A percentile compares a stretch with the other conserved stretches of the same genome.
These are phyloP conservation scores for Albifimbria verrucaria DNA, from an alignment of 2,329 filamentous ascomycete genomes.

Conservation along the genomic window DNA sequence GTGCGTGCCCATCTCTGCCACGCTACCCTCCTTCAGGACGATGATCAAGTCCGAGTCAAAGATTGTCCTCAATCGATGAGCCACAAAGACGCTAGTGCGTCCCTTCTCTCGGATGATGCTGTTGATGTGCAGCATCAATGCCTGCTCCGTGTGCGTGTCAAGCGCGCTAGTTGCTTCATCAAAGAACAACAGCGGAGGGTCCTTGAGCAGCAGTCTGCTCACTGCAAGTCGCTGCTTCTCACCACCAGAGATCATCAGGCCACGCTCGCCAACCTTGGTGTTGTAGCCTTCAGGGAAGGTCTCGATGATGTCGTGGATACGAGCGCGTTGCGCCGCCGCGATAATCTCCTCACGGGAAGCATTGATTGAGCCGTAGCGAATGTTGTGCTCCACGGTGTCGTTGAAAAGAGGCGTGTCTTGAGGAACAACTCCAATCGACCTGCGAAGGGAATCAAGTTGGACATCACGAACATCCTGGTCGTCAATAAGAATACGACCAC, in stretches of 20 bases:
- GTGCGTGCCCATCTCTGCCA: conserved; percentile 90
- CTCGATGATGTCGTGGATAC: conserved; percentile 78
- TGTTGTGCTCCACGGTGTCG: conserved; percentile 93
- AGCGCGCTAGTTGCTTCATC: conserved; percentile 92
- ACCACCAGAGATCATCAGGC: conserved; percentile 94
- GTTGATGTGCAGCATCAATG: conserved; percentile 88
- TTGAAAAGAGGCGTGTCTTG: conserved; percentile 98
- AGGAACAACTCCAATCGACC: conserved; percentile 88
- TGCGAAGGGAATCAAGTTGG: conserved; percentile 75
- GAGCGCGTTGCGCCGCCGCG: conserved; percentile 75
- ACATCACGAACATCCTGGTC: conserved; percentile 88
- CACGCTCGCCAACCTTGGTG: conserved; percentile 89
- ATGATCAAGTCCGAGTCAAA: conserved; percentile 93
- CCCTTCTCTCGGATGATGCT: conserved; percentile 83
- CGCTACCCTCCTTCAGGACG: conserved; percentile 76
- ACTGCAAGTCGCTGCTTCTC: conserved; percentile 92
- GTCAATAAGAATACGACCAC: conserved; percentile 84
- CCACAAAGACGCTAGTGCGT: conserved; percentile 91
- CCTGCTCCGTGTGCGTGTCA: conserved; percentile 91
- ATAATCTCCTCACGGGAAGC: conserved; percentile 71
- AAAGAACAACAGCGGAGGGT: conserved; percentile 88
- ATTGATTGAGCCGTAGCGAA: conserved; percentile 82
- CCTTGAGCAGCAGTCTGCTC: conserved; percentile 79
- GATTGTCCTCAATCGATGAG: conserved; percentile 87
- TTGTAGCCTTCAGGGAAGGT: conserved; percentile 83